Conservation (phyloP, 352 stramenopile species). For the Elongisporangium undulatum region DNA sequence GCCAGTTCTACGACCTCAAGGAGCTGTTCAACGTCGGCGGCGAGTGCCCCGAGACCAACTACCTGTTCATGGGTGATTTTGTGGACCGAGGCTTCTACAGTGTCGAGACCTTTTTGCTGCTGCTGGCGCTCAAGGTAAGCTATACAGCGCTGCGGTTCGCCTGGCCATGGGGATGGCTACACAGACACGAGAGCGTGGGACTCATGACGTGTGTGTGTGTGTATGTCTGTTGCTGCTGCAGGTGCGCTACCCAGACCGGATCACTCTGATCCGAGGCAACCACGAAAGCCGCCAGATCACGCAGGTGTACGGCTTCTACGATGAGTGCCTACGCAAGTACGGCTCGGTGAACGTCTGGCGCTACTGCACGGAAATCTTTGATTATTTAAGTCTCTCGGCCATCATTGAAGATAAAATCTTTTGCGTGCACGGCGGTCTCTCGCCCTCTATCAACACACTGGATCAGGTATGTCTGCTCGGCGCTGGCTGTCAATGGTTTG, state of each 20-base stretch:
- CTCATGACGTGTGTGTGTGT: constrained; percentile 3
- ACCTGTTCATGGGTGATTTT: constrained; percentile 99
- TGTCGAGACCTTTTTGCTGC: constrained; percentile 98
- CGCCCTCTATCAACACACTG: constrained; percentile 87
- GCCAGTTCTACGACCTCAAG: constrained; percentile 99
- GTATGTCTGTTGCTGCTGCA: constrained; percentile 16
- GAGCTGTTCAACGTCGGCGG: constrained; percentile 98
- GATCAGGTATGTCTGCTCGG: constrained; percentile 52
- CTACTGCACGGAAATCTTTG: constrained; percentile 99
- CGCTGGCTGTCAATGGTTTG: background rate
- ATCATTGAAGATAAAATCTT: constrained; percentile 99
- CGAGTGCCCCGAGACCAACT: constrained; percentile 98
- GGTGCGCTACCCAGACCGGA: constrained; percentile 97
- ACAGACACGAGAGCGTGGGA: background rate
- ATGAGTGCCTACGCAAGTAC: constrained; percentile 98
- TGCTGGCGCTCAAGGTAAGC: constrained; percentile 96
- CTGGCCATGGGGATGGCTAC: background rate
- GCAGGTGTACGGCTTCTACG: constrained; percentile 99
- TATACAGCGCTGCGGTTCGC: background rate
- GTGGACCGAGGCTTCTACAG: constrained; percentile 99
- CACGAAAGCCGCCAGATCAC: constrained; percentile 99
- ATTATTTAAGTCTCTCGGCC: constrained; percentile 97
- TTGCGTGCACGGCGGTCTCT: constrained; percentile 98
- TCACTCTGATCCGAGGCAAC: constrained; percentile 99
- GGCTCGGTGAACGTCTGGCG: constrained; percentile 98